Conservation (phyloP, 192 early-diverging fungal genomes). For the Backusella circina region DNA sequence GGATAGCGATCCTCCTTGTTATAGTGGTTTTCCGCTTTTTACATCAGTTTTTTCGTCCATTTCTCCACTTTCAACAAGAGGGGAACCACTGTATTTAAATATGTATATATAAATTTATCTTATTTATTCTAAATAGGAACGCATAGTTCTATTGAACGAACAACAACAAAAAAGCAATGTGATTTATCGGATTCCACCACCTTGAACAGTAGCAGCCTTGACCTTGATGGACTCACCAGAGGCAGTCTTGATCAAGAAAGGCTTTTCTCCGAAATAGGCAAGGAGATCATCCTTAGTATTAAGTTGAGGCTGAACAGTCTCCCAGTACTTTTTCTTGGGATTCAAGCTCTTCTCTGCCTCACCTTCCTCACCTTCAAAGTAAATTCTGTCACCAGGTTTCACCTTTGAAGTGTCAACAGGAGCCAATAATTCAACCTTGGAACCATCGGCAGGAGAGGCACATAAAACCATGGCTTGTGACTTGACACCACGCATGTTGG, state of each 20-base stretch:
- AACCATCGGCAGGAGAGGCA: slow-evolving; percentile 81
- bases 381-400: slow-evolving; percentile 87
- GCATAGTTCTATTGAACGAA: too few species aligned
- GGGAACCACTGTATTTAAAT: too few species aligned
- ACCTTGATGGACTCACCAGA: slow-evolving; percentile 49
- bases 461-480: slow-evolving; percentile 95
- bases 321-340: slow-evolving; percentile 98
- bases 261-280: slow-evolving; percentile 56
- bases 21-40: too few species aligned
- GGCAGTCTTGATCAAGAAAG: slow-evolving; percentile 38
- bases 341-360: slow-evolving; percentile 88
- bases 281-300: slow-evolving; percentile 66
- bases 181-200: slow-evolving; percentile 67
- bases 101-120: too few species aligned
- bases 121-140: too few species aligned
- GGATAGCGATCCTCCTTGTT: too few species aligned
- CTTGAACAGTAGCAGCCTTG: slow-evolving; percentile 62
- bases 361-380: slow-evolving; percentile 86
- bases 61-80: too few species aligned
- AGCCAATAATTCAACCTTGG: slow-evolving; percentile 86
- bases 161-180: too few species aligned
- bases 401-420: slow-evolving; percentile 72
- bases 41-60: too few species aligned
- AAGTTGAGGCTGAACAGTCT: slow-evolving; percentile 89
- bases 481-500: slow-evolving; percentile 90